These are phyloP conservation scores for Inga leiocalycina DNA, from an alignment of 306 rosid species.

Conservation along the genomic window DNA sequence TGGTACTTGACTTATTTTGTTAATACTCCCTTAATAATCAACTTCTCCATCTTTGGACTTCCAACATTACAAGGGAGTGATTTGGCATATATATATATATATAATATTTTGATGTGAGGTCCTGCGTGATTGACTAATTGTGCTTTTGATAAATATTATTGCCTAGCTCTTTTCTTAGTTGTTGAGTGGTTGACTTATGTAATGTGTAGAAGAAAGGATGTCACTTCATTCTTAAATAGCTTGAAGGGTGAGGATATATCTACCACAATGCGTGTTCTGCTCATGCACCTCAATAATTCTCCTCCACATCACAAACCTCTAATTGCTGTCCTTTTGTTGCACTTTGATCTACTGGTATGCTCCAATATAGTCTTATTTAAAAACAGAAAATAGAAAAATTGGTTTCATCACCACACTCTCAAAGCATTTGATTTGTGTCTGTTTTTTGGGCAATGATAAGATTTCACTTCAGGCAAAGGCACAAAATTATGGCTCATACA, in stretches of 20 bases:
- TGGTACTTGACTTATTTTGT: neutral
- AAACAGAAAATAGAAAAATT: too few species aligned
- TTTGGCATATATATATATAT: too few species aligned
- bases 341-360: conserved; percentile 52
- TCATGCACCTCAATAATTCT: conserved; percentile 43
- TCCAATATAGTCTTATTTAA: conserved; percentile 1
- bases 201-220: conserved; percentile 52
- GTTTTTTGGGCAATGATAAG: conserved; percentile 16
- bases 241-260: conserved; percentile 46
- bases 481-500: conserved; percentile 49
- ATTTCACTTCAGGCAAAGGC: conserved; percentile 55
- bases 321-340: conserved; percentile 52
- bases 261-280: conserved; percentile 42
- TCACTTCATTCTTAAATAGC: conserved; percentile 38
- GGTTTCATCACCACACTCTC: neutral
- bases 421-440: neutral
- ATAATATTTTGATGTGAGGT: neutral
- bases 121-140: neutral
- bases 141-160: neutral
- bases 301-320: conserved; percentile 48
- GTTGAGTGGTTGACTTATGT: neutral
- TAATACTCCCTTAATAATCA: too few species aligned
- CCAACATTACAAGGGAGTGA: too few species aligned
- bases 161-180: neutral
- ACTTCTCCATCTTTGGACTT: too few species aligned